Evolutionary conservation across 2,329 filamentous ascomycete species (phyloP).

Genomic region (Xylaria sp.): DNA sequence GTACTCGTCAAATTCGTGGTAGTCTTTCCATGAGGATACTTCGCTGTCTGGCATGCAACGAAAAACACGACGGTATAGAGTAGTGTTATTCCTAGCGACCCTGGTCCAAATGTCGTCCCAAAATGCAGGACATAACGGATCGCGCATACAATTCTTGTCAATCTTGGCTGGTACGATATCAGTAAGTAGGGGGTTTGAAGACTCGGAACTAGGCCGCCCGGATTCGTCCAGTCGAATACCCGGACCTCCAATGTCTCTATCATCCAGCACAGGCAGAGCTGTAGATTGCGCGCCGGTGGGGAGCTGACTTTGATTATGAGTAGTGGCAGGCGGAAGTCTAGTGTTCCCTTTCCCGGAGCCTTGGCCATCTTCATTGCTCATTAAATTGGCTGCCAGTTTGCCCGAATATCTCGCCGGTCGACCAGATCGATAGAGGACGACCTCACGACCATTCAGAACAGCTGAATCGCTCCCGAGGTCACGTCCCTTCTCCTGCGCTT

Average conservation of each 20-base stretch:
- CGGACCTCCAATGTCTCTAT: conserved; percentile 85
- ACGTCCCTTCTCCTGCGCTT: conserved; percentile 68
- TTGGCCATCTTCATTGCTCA: conserved; percentile 50
- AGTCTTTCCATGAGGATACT: conserved; percentile 92
- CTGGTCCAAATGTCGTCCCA: conserved; percentile 89
- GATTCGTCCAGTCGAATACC: conserved; percentile 66
- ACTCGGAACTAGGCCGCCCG: conserved; percentile 58
- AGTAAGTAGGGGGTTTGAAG: conserved; percentile 65
- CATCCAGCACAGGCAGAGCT: conserved; percentile 75
- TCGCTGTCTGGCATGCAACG: conserved; percentile 97
- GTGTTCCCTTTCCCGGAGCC: conserved; percentile 55
- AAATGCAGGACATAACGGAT: conserved; percentile 85
- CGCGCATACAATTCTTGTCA: conserved; percentile 92
- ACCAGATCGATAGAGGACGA: conserved; percentile 65
- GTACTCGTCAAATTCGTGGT: conserved; percentile 85
- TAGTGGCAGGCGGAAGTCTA: conserved; percentile 69
- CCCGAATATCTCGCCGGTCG: conserved; percentile 15
- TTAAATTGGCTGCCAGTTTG: conserved; percentile 25
- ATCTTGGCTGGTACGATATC: conserved; percentile 81
- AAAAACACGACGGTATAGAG: conserved; percentile 92
- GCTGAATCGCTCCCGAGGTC: conserved; percentile 77
- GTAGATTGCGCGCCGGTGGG: conserved; percentile 76
- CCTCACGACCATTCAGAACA: conserved; percentile 75
- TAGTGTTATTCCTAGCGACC: conserved; percentile 93
- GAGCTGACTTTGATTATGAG: conserved; percentile 72